Evolutionary conservation across 176 grass and related monocot genomes (phyloP).

Genomic region (Carex pumila): DNA sequence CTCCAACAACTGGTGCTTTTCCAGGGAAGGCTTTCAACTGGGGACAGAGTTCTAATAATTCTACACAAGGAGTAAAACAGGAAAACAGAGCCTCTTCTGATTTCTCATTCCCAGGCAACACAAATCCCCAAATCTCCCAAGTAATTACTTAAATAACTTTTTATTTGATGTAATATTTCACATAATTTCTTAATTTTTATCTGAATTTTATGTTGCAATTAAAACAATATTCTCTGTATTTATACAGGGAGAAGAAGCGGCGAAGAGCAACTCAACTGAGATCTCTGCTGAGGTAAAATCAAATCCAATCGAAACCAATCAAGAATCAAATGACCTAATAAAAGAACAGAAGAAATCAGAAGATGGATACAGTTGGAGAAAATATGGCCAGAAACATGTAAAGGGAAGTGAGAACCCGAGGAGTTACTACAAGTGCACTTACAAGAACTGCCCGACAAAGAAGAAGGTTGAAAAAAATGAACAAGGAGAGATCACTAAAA

Average conservation of each 20-base stretch:
- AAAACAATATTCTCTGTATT: neutral
- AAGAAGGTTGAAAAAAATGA: constrained; percentile 86
- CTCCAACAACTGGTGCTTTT: constrained; percentile 62
- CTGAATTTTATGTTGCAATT: neutral
- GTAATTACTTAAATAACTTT: constrained; percentile 15
- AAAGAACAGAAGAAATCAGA: constrained; percentile 38
- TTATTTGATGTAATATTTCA: neutral
- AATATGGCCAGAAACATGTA: constrained; percentile 48
- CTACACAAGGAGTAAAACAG: constrained; percentile 30
- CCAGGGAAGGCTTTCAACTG: constrained; percentile 53
- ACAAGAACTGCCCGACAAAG: constrained; percentile 71
- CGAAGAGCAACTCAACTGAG: constrained; percentile 1
- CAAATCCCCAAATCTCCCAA: constrained; percentile 11
- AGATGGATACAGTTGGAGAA: constrained; percentile 46
- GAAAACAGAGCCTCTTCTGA: constrained; percentile 41
- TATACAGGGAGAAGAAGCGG: neutral
- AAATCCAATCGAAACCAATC: neutral
- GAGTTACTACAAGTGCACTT: constrained; percentile 98
- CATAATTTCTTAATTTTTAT: neutral
- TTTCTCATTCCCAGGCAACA: constrained; percentile 61
- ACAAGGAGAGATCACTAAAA: constrained; percentile 83
- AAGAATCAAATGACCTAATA: constrained; percentile 11
- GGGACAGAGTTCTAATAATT: constrained; percentile 25
- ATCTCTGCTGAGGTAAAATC: neutral
- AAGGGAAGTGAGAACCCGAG: constrained; percentile 79